Conservation (phyloP, 495 filamentous ascomycete species). For the Tuber umbilicatum region DNA sequence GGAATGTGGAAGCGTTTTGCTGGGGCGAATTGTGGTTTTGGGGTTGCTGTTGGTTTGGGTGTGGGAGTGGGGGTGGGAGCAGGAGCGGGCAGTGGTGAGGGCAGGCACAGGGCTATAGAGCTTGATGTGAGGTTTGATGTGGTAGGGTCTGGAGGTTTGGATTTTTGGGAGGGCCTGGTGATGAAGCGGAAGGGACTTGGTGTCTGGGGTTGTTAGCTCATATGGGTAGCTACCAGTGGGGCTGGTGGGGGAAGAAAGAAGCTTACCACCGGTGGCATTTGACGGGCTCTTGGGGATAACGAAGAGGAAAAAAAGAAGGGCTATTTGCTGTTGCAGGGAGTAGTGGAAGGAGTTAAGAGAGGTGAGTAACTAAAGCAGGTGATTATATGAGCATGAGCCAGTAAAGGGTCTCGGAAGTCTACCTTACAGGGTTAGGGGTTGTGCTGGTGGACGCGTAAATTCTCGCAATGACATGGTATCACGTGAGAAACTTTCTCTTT, state of each 20-base stretch:
- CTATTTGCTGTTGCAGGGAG: neutral
- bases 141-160: neutral
- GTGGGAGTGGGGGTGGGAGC: neutral
- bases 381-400: neutral
- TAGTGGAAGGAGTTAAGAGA: neutral
- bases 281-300: neutral
- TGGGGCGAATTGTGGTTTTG: neutral
- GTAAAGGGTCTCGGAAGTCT: neutral
- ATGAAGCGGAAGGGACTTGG: neutral
- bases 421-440: neutral
- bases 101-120: neutral
- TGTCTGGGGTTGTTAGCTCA: neutral
- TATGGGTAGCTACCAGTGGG: neutral
- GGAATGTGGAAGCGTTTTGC: conserved; percentile 1
- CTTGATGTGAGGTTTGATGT: neutral
- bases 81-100: neutral
- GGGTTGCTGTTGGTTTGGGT: neutral
- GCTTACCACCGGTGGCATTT: neutral
- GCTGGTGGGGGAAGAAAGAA: neutral
- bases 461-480: neutral
- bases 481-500: neutral
- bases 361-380: neutral
- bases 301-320: neutral
- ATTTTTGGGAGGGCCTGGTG: neutral
- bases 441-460: neutral